These are phyloP conservation scores for Apium graveolens DNA, from an alignment of 129 eudicot species.

Conservation along the genomic window DNA sequence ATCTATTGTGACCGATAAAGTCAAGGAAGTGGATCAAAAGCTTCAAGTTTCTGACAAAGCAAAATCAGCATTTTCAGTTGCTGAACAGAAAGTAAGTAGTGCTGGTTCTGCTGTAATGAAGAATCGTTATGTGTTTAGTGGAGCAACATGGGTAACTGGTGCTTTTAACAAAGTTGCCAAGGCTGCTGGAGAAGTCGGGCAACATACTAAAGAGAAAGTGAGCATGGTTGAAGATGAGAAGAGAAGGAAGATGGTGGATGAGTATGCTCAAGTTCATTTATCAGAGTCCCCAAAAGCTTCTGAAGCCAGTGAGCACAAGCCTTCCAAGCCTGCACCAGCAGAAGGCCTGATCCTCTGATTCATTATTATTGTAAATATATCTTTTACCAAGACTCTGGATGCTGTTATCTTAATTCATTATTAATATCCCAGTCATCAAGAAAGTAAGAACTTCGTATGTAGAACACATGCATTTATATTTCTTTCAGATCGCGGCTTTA, in stretches of 20 bases:
- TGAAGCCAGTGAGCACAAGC: constrained; percentile 29
- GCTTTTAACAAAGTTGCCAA: constrained; percentile 58
- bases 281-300: constrained; percentile 59
- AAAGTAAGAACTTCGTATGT: constrained; percentile 12
- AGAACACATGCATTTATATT: constrained; percentile 22
- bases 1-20: constrained; percentile 56
- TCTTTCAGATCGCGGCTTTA: constrained; percentile 2
- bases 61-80: constrained; percentile 63
- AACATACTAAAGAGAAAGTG: constrained; percentile 70
- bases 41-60: constrained; percentile 76
- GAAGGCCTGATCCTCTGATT: constrained; percentile 62
- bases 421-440: not conserved
- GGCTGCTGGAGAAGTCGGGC: constrained; percentile 77
- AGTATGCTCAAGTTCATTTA: constrained; percentile 62
- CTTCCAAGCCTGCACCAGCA: constrained; percentile 65
- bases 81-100: constrained; percentile 61
- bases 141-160: constrained; percentile 64
- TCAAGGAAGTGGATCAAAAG: constrained; percentile 62
- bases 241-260: constrained; percentile 59
- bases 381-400: constrained; percentile 1
- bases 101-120: constrained; percentile 84
- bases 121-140: constrained; percentile 52
- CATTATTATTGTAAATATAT: constrained; percentile 23
- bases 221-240: constrained; percentile 43
- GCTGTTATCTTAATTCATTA: constrained; percentile 6